Percentiles rank a stretch among this genome's conserved stretches.
Conservation (phyloP, 164 flowering plant genomes). For the Stephania cephalantha region DNA sequence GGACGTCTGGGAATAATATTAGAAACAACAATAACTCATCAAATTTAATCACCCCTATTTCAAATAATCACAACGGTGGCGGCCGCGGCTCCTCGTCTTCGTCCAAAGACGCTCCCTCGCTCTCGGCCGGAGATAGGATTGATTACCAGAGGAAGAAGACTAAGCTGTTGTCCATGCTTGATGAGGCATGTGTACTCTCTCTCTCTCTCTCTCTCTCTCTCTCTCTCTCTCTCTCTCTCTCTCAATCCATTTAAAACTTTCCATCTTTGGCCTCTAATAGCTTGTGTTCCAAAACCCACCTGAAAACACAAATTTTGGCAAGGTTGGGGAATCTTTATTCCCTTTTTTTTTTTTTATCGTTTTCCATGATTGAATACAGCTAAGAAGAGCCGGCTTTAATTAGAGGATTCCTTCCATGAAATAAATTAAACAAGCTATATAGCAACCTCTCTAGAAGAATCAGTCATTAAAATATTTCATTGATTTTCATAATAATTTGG, state of each 20-base stretch:
- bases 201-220: no score
- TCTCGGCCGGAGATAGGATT: conserved; percentile 69
- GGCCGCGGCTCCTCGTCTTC: conserved; percentile 55
- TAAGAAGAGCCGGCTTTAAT: not conserved
- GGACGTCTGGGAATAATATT: conserved; percentile 18
- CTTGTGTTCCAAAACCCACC: not conserved
- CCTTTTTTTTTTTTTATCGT: not conserved
- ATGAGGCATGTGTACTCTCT: conserved; percentile 66
- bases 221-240: not conserved
- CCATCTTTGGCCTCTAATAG: not conserved
- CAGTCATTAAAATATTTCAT: not conserved
- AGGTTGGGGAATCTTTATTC: not conserved
- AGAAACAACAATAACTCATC: conserved; percentile 8
- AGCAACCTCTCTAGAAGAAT: not conserved
- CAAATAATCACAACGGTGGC: conserved; percentile 16
- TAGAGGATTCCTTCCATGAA: not conserved
- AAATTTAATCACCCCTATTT: no score
- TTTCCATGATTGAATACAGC: not conserved
- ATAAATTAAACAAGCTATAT: not conserved
- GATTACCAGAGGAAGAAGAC: conserved; percentile 92
- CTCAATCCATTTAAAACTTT: not conserved
- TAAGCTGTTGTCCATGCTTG: conserved; percentile 87
- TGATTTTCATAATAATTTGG: not conserved
- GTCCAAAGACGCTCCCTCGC: conserved; percentile 50
- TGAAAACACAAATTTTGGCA: not conserved